Evolutionary conservation across 306 rosid species (phyloP).

Genomic region (Lathyrus sativus): DNA sequence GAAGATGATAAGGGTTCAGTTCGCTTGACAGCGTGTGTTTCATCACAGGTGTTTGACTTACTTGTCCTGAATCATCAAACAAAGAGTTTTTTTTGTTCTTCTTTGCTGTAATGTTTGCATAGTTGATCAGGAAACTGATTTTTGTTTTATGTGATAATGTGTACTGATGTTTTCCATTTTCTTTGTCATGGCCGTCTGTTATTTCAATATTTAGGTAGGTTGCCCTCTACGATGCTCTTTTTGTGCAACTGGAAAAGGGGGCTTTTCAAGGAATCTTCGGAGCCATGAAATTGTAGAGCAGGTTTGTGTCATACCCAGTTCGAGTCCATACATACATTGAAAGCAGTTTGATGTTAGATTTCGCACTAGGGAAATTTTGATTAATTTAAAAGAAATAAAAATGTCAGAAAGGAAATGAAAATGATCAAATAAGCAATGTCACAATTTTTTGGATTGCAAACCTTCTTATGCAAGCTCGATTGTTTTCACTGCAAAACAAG

Average conservation of each 20-base stretch:
- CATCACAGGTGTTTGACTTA: slow-evolving; percentile 74
- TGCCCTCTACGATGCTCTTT: slow-evolving; percentile 92
- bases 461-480: slow-evolving; percentile 23
- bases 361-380: slow-evolving; percentile 3
- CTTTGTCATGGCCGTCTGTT: slow-evolving; percentile 22
- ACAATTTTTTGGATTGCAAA: slow-evolving; percentile 21
- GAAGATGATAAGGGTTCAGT: slow-evolving; percentile 53
- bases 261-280: slow-evolving; percentile 84
- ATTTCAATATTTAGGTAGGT: slow-evolving; percentile 69
- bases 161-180: slow-evolving; percentile 27
- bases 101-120: slow-evolving; percentile 25
- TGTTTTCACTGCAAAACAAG: slow-evolving; percentile 12
- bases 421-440: slow-evolving; percentile 1
- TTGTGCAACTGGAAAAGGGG: slow-evolving; percentile 99
- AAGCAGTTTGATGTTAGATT: slow-evolving; percentile 32
- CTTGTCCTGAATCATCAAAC: slow-evolving; percentile 7
- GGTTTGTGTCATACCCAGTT: slow-evolving; percentile 49
- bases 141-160: slow-evolving; percentile 5
- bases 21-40: slow-evolving; percentile 96
- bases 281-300: slow-evolving; percentile 92
- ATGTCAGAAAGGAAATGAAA: background rate
- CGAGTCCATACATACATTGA: slow-evolving; percentile 16
- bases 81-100: slow-evolving; percentile 23
- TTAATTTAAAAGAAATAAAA: slow-evolving; percentile 16
- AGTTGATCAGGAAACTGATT: slow-evolving; percentile 26